Evolutionary conservation across 2,329 filamentous ascomycete genomes (phyloP).

Genomic region (Paecilomyces sp.): DNA sequence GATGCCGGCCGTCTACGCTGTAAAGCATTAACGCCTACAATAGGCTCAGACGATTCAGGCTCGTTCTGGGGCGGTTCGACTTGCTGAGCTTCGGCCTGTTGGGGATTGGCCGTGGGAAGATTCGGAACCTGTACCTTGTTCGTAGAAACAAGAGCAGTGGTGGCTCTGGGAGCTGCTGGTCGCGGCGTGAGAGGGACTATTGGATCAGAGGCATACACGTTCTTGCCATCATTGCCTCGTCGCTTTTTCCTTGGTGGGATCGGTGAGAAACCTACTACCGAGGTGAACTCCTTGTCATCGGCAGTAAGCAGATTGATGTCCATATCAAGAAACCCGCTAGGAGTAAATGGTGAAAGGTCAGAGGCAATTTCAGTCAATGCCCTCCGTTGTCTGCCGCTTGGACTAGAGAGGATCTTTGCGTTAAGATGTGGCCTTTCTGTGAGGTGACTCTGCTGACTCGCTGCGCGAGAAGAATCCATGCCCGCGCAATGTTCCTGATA

Average conservation of each 20-base stretch:
- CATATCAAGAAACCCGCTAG: slow-evolving; percentile 23
- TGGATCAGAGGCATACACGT: slow-evolving; percentile 21
- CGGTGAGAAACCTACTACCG: slow-evolving; percentile 24
- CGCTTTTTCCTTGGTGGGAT: slow-evolving; percentile 29
- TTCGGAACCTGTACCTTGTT: slow-evolving; percentile 8
- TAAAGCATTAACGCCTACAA: slow-evolving; percentile 1
- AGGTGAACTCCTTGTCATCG: slow-evolving; percentile 34
- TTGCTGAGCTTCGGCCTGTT: neutral
- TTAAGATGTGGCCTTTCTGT: slow-evolving; percentile 16
- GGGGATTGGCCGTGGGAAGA: neutral
- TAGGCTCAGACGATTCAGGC: neutral
- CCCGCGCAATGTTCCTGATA: slow-evolving; percentile 14
- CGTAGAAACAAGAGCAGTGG: slow-evolving; percentile 7
- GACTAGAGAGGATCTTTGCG: slow-evolving; percentile 30
- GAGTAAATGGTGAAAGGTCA: slow-evolving; percentile 32
- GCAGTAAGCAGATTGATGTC: slow-evolving; percentile 30
- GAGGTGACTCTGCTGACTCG: slow-evolving; percentile 14
- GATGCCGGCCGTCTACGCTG: slow-evolving; percentile 16
- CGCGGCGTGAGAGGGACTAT: slow-evolving; percentile 19
- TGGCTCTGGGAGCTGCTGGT: slow-evolving; percentile 3
- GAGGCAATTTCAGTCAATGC: slow-evolving; percentile 36
- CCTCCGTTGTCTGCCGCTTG: slow-evolving; percentile 28
- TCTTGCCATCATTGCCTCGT: slow-evolving; percentile 25
- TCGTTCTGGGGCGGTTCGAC: neutral
- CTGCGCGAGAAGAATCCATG: slow-evolving; percentile 12